phyloP scores from a whole-genome alignment of 1,284 basidiomycete species.

The Apiotrichum akiyoshidainum region DNA sequence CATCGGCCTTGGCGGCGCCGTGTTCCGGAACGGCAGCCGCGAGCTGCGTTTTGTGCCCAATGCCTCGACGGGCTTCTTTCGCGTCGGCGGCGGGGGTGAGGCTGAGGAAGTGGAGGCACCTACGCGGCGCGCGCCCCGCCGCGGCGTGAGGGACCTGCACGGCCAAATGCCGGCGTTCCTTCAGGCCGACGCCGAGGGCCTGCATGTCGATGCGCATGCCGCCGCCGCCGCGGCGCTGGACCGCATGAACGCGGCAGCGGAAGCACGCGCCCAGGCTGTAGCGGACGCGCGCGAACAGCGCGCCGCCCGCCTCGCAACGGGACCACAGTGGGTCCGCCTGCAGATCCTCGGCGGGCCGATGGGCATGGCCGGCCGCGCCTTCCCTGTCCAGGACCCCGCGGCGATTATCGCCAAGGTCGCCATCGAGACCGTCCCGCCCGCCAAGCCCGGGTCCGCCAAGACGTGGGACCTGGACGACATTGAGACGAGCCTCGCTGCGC shows the following conservation, averaged over 20 bases:
- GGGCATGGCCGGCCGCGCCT: no score
- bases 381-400: conserved; percentile 11
- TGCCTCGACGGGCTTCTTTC: neutral
- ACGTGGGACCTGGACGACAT: conserved; percentile 32
- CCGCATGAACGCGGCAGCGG: neutral
- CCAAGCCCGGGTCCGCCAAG: conserved; percentile 21
- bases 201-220: neutral
- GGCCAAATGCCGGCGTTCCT: conserved; percentile 3
- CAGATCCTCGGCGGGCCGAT: no score
- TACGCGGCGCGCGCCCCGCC: conserved; percentile 1
- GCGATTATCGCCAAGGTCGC: conserved; percentile 26
- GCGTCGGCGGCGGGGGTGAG: conserved; percentile 2
- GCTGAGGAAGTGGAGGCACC: neutral
- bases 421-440: conserved; percentile 9
- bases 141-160: neutral
- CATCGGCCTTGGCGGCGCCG: conserved; percentile 25
- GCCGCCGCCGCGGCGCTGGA: neutral
- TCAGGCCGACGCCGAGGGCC: neutral
- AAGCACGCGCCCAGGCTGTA: neutral
- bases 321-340: no score
- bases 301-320: no score
- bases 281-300: no score
- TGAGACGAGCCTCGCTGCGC: neutral
- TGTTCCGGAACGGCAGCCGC: conserved; percentile 22
- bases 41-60: conserved; percentile 22